A percentile compares a stretch with the other conserved stretches of the same genome.
These are phyloP conservation scores for Kuraishia ogatae DNA, from an alignment of 805 yeast species.

Conservation along the genomic window DNA sequence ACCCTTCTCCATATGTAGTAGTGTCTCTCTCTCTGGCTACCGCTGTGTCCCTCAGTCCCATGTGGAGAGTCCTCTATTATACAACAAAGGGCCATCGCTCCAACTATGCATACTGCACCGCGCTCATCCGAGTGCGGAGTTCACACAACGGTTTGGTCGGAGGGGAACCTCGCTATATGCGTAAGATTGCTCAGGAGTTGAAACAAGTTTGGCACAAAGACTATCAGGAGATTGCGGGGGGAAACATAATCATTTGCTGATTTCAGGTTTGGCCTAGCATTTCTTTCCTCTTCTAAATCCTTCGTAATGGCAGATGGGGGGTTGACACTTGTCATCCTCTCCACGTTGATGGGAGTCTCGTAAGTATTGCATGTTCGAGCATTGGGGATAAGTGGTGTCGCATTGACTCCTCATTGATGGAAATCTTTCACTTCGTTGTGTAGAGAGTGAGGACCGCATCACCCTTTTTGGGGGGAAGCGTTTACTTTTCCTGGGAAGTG, in stretches of 20 bases:
- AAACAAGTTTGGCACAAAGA: neutral
- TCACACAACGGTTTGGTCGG: neutral
- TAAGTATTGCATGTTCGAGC: neutral
- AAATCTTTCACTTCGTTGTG: too few relatives aligned
- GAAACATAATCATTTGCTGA: neutral
- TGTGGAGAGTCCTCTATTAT: neutral
- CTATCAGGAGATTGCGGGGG: neutral
- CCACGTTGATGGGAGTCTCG: conserved; percentile 4
- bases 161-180: neutral
- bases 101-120: neutral
- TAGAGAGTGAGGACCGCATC: too few relatives aligned
- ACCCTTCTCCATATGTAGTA: neutral
- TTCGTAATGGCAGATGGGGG: neutral
- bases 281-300: neutral
- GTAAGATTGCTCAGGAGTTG: neutral
- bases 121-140: neutral
- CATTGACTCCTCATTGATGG: too few relatives aligned
- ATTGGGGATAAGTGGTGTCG: neutral
- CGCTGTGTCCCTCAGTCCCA: too few relatives aligned
- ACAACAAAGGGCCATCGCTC: neutral
- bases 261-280: neutral
- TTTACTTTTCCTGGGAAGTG: too few relatives aligned
- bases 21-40: too few relatives aligned
- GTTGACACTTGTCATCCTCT: conserved; percentile 1
- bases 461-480: too few relatives aligned